phyloP scores from a whole-genome alignment of 345 rosid genomes.

The Salix caprea region DNA sequence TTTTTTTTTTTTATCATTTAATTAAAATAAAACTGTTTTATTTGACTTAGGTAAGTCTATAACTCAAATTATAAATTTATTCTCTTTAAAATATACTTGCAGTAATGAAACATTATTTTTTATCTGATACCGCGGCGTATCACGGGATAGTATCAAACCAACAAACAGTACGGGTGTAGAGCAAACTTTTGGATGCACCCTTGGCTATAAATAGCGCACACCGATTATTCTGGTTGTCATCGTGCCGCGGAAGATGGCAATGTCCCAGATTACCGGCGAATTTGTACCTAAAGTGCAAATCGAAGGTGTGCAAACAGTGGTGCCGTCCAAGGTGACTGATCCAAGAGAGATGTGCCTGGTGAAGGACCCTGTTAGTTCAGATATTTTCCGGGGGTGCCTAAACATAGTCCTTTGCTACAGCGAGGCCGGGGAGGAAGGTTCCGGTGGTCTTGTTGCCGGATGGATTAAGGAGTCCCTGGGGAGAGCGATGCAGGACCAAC shows the following conservation, averaged over 20 bases:
- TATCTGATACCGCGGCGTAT: too few species aligned
- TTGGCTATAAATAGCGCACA: neutral
- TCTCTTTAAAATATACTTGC: too few species aligned
- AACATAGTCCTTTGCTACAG: conserved; percentile 50
- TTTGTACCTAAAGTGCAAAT: conserved; percentile 25
- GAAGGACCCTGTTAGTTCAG: conserved; percentile 25
- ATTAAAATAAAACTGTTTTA: too few species aligned
- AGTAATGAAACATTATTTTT: too few species aligned
- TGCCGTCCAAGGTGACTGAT: conserved; percentile 43
- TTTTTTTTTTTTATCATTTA: too few species aligned
- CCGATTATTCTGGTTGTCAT: neutral
- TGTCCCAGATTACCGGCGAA: neutral
- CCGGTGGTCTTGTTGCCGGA: conserved; percentile 62
- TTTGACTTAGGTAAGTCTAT: too few species aligned
- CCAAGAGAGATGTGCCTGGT: conserved; percentile 41
- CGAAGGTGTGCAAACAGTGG: conserved; percentile 51
- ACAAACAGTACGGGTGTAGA: too few species aligned
- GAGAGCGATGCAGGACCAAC: conserved; percentile 49
- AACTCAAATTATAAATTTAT: too few species aligned
- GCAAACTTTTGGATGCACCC: neutral
- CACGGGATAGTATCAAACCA: neutral
- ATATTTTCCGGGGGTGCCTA: conserved; percentile 41
- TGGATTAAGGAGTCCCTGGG: conserved; percentile 75
- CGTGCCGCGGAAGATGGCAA: conserved; percentile 16
- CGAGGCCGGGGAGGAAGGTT: conserved; percentile 32